Base-by-base conservation (phyloP, 2,329 filamentous ascomycete species). In the Cordyceps sp. region DNA sequence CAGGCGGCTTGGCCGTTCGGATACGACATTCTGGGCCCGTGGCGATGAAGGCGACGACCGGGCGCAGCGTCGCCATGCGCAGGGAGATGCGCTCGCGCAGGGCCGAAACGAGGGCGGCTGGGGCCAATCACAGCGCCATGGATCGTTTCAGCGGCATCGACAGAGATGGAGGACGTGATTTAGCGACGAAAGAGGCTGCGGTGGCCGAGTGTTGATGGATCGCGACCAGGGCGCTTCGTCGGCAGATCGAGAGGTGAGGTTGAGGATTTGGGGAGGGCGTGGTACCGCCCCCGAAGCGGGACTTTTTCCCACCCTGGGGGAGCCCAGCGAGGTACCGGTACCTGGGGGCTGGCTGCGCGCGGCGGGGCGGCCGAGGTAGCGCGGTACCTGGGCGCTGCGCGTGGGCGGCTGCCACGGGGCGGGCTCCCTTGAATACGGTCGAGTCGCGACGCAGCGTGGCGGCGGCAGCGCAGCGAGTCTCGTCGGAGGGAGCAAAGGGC, bases 1-100 rank as follows among this genome's bases (percentile, higher is more conserved):
- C 77, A 80, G 64, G 58, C 50, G 44, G 67, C 59, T 61, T 76
- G 71, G 59, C 72, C 66, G 58, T 75, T 74, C 57, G 66, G 60
- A 59, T 74, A 61, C 54, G 74, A 74, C 73, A 78, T 78, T 54
- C 58, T 67, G 55, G 54, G 54, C 55, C 57, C 56, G 49, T 52
- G 52, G 53, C 57, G 61, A 57, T 62, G 62, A 52, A 54, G 56
- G 56, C 55, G 56, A 59, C 53, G 47, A 52, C 52, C 44, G 51
- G 57, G 53, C 55, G 39, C 57, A 53, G 50, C 57, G 64, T 56
- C 64, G 65, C 66, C 66, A 71, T 70, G 63, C 65, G 66, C 60
- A 50, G 46, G 47, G 42, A 52, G 56, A 54, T 57, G 57, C 55
- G 58, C 59, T 62, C 64, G 64, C 61, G 59, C 64, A 58, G 50